Base-by-base conservation (phyloP, 495 filamentous ascomycete genomes). In the Parachaetomium inaequale region DNA sequence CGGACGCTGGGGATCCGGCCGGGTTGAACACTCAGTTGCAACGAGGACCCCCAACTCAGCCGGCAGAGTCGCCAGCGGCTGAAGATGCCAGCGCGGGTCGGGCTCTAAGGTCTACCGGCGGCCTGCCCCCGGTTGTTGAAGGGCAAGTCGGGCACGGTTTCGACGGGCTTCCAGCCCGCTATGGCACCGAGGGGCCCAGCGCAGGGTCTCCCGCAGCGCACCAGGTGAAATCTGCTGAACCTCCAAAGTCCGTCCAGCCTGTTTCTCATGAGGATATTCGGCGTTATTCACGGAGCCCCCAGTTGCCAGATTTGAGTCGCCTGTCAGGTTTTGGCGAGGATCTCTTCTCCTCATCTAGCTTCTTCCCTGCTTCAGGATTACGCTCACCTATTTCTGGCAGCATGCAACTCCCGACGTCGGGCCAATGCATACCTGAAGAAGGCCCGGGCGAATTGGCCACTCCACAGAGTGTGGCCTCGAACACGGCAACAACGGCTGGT, bases 251-350 rank as follows among this genome's bases (percentile, higher is more conserved):
- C 66, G 87, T 87, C 40, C 88, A 89, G 70, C 82, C 78, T 63
- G 79, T 84, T 3, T 79, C 85, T 68, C 80, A 82, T 46, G 84
- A 89, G 55, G 59, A 68, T 36, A 32, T 63, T 26, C 68, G 69
- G 1, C 70, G 67, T 15, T 74, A 72, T 32, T 82, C 80, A 1
- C 75, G 72, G 15, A 81, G 77, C 55, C 84, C 79, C 1, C 78
- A 82, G 52, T 75, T 92, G 19, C 89, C 88, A 1, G 84, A 89
- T 68, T 61, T 89, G 17, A 79, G 81, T 55, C 82, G 87, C 45
- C 72, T 90, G 61, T 90, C 88, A 49, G 81, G 79, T 0, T 90
- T 91, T 70, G 85, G 83, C 12, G 72, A 75, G 15, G 78, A 79
- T 58, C 66, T 81, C 1, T 80, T 79, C 51, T 53, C 72, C 5